Conservation (phyloP, 371 early-diverging fungal species). For the Apophysomyces sp. region DNA sequence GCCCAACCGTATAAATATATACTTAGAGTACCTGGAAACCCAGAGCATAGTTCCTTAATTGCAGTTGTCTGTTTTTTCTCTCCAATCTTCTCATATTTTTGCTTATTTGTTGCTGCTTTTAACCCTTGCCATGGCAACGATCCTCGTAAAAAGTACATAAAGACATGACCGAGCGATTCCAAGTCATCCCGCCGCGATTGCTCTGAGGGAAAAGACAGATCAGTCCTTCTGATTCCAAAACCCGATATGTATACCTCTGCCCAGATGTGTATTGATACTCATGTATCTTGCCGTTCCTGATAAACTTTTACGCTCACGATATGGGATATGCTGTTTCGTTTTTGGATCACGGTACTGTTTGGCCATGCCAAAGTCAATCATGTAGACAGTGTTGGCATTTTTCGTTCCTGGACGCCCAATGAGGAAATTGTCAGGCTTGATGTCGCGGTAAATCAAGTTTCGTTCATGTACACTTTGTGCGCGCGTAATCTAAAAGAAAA, state of each 20-base stretch:
- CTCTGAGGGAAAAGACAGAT: constrained; percentile 40
- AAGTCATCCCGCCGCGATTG: constrained; percentile 94
- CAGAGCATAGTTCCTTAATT: constrained; percentile 76
- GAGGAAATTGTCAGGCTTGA: constrained; percentile 99
- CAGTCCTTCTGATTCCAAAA: background rate
- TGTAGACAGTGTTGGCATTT: constrained; percentile 53
- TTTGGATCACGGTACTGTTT: constrained; percentile 86
- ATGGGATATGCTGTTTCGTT: constrained; percentile 84
- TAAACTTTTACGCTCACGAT: constrained; percentile 78
- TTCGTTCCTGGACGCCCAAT: constrained; percentile 69
- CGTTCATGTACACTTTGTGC: constrained; percentile 93
- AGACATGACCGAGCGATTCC: constrained; percentile 90
- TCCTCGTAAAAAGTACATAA: constrained; percentile 91
- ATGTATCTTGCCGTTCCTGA: constrained; percentile 94
- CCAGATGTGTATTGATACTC: constrained; percentile 89
- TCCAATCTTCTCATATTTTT: constrained; percentile 92
- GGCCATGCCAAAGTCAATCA: constrained; percentile 93
- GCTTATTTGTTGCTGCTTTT: constrained; percentile 88
- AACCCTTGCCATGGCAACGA: constrained; percentile 93
- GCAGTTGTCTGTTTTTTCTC: constrained; percentile 82
- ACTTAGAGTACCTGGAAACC: constrained; percentile 74
- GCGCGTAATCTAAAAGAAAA: constrained; percentile 64
- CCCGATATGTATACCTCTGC: constrained; percentile 44
- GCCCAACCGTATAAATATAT: no score
- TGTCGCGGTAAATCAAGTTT: constrained; percentile 96